Evolutionary conservation across 176 grass and related monocot genomes (phyloP).

Genomic region (Luzula sylvatica): DNA sequence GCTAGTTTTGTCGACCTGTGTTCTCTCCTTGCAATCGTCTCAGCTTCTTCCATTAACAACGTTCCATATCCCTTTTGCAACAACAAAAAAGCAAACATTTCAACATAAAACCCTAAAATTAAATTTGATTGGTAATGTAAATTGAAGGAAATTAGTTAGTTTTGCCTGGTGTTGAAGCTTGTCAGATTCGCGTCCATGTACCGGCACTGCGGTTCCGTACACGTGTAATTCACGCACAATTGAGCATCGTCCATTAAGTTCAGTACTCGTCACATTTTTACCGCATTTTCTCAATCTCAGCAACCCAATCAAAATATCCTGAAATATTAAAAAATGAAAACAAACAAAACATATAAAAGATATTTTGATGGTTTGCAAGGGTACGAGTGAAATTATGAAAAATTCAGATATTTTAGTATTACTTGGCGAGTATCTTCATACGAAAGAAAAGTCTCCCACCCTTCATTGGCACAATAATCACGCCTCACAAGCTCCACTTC

Average conservation of each 20-base stretch:
- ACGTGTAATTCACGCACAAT: conserved; percentile 98
- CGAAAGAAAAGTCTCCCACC: conserved; percentile 96
- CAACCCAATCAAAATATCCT: conserved; percentile 92
- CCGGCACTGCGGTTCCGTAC: conserved; percentile 95
- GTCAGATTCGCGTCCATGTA: conserved; percentile 75
- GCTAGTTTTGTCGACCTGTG: conserved; percentile 77
- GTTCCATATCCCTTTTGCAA: conserved; percentile 70
- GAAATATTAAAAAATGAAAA: conserved; percentile 20
- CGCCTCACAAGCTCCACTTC: conserved; percentile 87
- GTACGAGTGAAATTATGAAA: too few species aligned
- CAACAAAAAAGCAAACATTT: neutral
- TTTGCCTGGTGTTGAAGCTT: conserved; percentile 91
- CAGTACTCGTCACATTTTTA: conserved; percentile 73
- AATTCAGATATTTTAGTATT: conserved; percentile 1
- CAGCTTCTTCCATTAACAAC: conserved; percentile 96
- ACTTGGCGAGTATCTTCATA: conserved; percentile 98
- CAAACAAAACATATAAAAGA: conserved; percentile 15
- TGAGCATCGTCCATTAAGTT: conserved; percentile 81
- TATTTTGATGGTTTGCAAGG: too few species aligned
- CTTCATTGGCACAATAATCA: conserved; percentile 96
- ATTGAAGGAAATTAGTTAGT: conserved; percentile 1
- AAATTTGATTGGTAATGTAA: conserved; percentile 3
- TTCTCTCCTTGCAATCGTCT: conserved; percentile 72
- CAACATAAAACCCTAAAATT: neutral
- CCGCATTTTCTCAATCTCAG: conserved; percentile 80